Evolutionary conservation across 306 rosid species (phyloP).

Genomic region (Begonia masoniana): DNA sequence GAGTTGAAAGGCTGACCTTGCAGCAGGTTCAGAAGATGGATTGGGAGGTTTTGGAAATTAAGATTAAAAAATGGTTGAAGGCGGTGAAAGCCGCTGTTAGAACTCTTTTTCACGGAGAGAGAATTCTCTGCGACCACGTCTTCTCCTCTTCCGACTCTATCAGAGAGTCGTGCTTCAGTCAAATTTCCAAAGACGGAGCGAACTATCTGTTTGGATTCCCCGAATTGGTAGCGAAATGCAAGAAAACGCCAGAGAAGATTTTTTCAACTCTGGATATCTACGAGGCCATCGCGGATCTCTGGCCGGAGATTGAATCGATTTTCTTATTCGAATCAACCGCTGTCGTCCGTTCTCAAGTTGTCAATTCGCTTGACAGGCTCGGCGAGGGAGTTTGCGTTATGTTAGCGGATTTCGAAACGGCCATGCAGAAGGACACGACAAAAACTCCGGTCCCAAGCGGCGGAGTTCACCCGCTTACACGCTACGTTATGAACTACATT

Average conservation of each 20-base stretch:
- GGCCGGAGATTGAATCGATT: constrained; percentile 27
- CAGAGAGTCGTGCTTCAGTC: constrained; percentile 31
- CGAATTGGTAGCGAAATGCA: constrained; percentile 38
- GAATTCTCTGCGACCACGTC: constrained; percentile 30
- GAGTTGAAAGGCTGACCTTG: constrained; percentile 28
- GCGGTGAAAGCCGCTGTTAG: constrained; percentile 24
- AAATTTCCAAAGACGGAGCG: constrained; percentile 31
- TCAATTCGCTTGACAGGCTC: constrained; percentile 22
- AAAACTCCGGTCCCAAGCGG: constrained; percentile 40
- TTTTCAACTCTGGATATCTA: constrained; percentile 35
- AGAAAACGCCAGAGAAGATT: constrained; percentile 43
- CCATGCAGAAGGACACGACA: constrained; percentile 40
- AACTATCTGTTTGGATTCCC: constrained; percentile 31
- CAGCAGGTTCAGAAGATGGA: constrained; percentile 48
- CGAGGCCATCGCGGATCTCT: constrained; percentile 31
- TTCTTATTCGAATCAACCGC: constrained; percentile 39
- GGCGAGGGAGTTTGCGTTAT: constrained; percentile 19
- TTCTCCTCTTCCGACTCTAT: constrained; percentile 18
- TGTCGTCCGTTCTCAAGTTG: constrained; percentile 21
- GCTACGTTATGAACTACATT: constrained; percentile 57
- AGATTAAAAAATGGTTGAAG: constrained; percentile 36
- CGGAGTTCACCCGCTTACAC: constrained; percentile 51
- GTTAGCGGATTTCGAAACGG: constrained; percentile 33
- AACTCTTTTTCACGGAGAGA: constrained; percentile 36
- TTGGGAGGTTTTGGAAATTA: constrained; percentile 35